Conservation (phyloP, 805 yeast species). For the Teunomyces pallodes region DNA sequence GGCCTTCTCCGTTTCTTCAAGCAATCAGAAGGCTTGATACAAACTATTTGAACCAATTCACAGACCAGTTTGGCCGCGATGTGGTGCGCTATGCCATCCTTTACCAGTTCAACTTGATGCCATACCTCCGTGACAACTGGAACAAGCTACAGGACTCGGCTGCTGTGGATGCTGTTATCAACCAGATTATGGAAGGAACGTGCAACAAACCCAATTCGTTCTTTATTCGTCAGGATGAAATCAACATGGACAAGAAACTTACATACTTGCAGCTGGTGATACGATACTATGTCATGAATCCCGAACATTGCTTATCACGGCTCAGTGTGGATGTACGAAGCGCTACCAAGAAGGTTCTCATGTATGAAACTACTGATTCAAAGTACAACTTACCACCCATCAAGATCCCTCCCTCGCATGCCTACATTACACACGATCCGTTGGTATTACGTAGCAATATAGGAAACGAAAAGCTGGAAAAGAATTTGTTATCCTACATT, state of each 20-base stretch:
- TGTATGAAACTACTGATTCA: constrained; percentile 5
- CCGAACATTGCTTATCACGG: constrained; percentile 10
- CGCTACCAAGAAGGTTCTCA: constrained; percentile 6
- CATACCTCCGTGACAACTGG: constrained; percentile 8
- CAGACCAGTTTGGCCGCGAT: constrained; percentile 11
- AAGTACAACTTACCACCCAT: neutral
- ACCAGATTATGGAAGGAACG: neutral
- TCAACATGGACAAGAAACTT: constrained; percentile 6
- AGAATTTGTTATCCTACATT: constrained; percentile 9
- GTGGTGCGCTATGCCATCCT: constrained; percentile 9
- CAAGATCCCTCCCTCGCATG: constrained; percentile 2
- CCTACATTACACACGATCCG: constrained; percentile 8
- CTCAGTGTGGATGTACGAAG: constrained; percentile 10
- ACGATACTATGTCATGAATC: constrained; percentile 11
- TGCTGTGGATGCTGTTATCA: neutral
- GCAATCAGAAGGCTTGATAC: constrained; percentile 10
- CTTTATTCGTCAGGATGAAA: constrained; percentile 8
- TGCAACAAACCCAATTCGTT: constrained; percentile 7
- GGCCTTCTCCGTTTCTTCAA: constrained; percentile 6
- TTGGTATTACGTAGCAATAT: constrained; percentile 10
- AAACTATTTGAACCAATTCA: constrained; percentile 11
- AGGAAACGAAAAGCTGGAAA: constrained; percentile 2
- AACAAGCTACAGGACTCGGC: neutral
- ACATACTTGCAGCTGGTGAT: constrained; percentile 12
- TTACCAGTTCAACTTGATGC: constrained; percentile 11